These are phyloP conservation scores for Solanum tarapatanum DNA, from an alignment of 257 asterid genomes.

Conservation along the genomic window DNA sequence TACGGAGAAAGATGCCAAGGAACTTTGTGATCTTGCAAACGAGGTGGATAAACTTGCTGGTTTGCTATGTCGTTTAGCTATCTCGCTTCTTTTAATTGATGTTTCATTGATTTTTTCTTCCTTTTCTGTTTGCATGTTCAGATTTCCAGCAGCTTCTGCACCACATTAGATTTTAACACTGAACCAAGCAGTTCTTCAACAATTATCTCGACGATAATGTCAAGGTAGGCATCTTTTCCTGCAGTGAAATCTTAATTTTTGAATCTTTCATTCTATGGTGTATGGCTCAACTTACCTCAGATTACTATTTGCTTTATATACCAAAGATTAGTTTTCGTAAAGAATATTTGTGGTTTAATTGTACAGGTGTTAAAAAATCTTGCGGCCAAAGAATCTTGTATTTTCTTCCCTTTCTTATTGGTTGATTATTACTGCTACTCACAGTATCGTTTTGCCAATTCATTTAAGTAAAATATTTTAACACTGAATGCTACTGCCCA, in stretches of 20 bases:
- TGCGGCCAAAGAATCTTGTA: not conserved
- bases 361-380: not conserved
- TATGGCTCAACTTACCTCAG: slow-evolving; percentile 2
- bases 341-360: not conserved
- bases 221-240: slow-evolving; percentile 42
- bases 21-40: slow-evolving; percentile 37
- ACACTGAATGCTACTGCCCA: not conserved
- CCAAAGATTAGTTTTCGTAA: not conserved
- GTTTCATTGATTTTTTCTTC: not conserved
- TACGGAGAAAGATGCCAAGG: slow-evolving; percentile 51
- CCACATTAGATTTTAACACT: slow-evolving; percentile 24
- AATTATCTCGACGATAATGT: slow-evolving; percentile 46
- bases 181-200: slow-evolving; percentile 35
- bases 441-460: not conserved
- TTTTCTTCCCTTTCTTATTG: not conserved
- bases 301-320: not conserved
- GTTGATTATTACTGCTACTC: not conserved
- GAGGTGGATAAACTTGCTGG: slow-evolving; percentile 32
- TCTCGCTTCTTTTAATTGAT: not conserved
- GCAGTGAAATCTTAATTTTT: not conserved
- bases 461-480: not conserved
- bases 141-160: slow-evolving; percentile 44
- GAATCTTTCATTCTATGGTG: not conserved
- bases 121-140: slow-evolving; percentile 9
- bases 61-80: not conserved